Conservation (phyloP, 139 green algal species). For the Chlorella ohadii region DNA sequence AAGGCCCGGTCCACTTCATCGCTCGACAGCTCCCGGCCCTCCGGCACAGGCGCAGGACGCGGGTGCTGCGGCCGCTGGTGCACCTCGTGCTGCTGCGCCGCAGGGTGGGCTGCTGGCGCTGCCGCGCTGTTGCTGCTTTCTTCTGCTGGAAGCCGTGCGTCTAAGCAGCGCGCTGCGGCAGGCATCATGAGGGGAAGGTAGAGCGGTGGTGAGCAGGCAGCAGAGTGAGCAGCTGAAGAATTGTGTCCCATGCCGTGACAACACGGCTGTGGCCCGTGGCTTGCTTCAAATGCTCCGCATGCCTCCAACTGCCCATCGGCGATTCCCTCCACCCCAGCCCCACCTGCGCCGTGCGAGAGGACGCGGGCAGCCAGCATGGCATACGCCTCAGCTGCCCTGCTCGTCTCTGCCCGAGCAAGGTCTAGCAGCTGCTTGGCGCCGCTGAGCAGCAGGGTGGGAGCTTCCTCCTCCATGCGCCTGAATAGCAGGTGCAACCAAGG, state of each 20-base stretch:
- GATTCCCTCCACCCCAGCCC: no score
- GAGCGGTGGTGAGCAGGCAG: no score
- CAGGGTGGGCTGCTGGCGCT: not conserved
- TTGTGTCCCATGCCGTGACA: no score
- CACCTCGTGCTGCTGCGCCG: not conserved
- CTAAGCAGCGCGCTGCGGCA: constrained; percentile 16
- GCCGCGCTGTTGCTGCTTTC: not conserved
- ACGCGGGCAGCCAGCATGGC: constrained; percentile 17
- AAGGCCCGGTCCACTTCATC: not conserved
- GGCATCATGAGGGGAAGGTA: not conserved
- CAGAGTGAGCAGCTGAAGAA: no score
- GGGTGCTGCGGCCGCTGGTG: not conserved
- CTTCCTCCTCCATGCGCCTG: constrained; percentile 23
- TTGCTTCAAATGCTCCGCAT: no score
- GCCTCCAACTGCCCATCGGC: no score
- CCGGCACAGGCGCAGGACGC: not conserved
- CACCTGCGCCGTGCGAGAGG: constrained; percentile 13
- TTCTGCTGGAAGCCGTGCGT: not conserved
- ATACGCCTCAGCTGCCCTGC: constrained; percentile 5
- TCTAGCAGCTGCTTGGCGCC: constrained; percentile 31
- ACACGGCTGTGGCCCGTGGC: no score
- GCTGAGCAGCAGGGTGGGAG: constrained; percentile 22
- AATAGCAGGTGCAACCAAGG: not conserved
- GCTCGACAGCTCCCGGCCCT: no score
- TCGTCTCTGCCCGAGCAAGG: constrained; percentile 9